Percentiles rank a stretch among this genome's conserved stretches.
Conservation (phyloP, 75 land plant genomes). For the Sequoiadendron giganteum region DNA sequence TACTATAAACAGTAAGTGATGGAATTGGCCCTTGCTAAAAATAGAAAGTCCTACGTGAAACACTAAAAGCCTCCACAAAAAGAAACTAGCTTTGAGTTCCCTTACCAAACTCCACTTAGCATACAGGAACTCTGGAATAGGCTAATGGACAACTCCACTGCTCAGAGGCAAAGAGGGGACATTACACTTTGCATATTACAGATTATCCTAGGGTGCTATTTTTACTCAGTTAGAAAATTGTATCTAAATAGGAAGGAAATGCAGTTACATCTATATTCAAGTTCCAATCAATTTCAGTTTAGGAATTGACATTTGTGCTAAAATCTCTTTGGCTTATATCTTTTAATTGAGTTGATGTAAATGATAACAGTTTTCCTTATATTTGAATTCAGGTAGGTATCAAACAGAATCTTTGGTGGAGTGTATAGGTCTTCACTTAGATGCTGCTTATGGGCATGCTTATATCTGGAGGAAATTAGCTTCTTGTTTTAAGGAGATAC, state of each 20-base stretch:
- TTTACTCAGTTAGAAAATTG: neutral
- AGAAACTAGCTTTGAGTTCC: no score
- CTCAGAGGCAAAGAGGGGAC: no score
- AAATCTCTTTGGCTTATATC: neutral
- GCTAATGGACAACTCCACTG: no score
- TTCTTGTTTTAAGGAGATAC: slow-evolving; percentile 7
- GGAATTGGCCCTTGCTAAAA: no score
- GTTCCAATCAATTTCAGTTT: neutral
- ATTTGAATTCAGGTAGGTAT: slow-evolving; percentile 4
- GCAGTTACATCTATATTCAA: neutral
- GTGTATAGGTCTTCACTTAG: slow-evolving; percentile 9
- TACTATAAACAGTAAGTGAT: no score
- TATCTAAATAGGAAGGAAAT: neutral
- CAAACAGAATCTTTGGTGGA: slow-evolving; percentile 5
- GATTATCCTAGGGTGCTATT: neutral
- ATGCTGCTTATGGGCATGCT: slow-evolving; percentile 3
- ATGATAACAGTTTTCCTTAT: neutral
- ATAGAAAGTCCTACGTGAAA: no score
- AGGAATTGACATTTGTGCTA: neutral
- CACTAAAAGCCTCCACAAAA: no score
- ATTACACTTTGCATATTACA: neutral
- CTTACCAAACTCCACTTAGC: no score
- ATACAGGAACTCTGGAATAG: no score
- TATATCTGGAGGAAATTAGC: slow-evolving; percentile 10
- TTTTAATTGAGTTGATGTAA: neutral